Evolutionary conservation across 2,329 filamentous ascomycete species (phyloP).

Genomic region (Celoporthe dispersa): DNA sequence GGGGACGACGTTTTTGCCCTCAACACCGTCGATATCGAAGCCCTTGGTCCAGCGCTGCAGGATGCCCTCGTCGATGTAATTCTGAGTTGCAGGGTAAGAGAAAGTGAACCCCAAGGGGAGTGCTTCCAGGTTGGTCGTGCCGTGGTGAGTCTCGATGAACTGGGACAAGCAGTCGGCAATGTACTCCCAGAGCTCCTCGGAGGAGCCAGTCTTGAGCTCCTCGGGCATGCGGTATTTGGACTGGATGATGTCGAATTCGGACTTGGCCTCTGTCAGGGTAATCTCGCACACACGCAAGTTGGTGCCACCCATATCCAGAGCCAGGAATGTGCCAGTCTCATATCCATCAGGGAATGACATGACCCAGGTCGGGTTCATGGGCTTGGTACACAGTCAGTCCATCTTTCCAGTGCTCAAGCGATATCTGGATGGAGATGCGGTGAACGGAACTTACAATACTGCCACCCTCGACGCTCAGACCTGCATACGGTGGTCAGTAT

Average conservation of each 20-base stretch:
- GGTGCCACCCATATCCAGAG: conserved; percentile 94
- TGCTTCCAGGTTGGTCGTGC: conserved; percentile 63
- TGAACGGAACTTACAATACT: conserved; percentile 75
- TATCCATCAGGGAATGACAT: conserved; percentile 86
- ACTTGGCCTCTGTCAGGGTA: conserved; percentile 82
- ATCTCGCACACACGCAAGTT: conserved; percentile 96
- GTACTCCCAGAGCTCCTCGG: conserved; percentile 92
- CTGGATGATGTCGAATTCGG: conserved; percentile 92
- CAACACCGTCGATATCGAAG: conserved; percentile 90
- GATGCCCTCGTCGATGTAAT: conserved; percentile 90
- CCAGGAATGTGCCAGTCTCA: conserved; percentile 85
- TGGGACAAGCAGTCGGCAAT: conserved; percentile 91
- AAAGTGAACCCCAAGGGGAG: conserved; percentile 93
- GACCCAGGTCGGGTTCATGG: conserved; percentile 98
- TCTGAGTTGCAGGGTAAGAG: conserved; percentile 90
- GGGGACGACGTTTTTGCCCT: conserved; percentile 87
- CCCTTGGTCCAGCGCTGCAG: conserved; percentile 97
- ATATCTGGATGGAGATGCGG: too few species aligned
- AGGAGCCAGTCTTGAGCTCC: conserved; percentile 82
- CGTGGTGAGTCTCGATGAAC: conserved; percentile 86
- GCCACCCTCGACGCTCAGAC: conserved; percentile 83
- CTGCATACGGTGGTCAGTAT: conserved; percentile 46
- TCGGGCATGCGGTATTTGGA: conserved; percentile 96
- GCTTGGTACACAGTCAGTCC: conserved; percentile 54
- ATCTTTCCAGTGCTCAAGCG: neutral